phyloP scores from a whole-genome alignment of 805 yeast species.

The Nakazawaea anatomiae region DNA sequence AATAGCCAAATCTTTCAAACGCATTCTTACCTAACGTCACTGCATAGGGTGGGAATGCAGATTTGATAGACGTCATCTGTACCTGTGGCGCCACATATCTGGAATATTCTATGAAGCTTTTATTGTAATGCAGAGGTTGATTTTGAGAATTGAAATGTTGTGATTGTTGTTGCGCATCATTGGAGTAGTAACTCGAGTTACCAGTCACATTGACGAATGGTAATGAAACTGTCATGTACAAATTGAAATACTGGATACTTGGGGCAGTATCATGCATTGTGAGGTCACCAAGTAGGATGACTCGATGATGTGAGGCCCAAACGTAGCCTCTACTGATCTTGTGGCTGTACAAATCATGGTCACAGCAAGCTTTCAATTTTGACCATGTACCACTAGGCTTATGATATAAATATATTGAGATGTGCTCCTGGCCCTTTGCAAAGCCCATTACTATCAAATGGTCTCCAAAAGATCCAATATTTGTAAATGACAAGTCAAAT shows the following conservation, averaged over 20 bases:
- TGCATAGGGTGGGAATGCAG: slow-evolving; percentile 73
- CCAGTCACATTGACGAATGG: slow-evolving; percentile 45
- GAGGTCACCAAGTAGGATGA: slow-evolving; percentile 51
- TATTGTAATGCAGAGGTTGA: slow-evolving; percentile 9
- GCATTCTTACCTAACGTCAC: slow-evolving; percentile 74
- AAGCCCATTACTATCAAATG: slow-evolving; percentile 60
- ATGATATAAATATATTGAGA: slow-evolving; percentile 45
- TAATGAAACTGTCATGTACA: slow-evolving; percentile 41
- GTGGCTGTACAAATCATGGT: slow-evolving; percentile 48
- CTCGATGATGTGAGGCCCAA: slow-evolving; percentile 77
- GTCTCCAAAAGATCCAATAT: slow-evolving; percentile 62
- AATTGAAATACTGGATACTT: slow-evolving; percentile 40
- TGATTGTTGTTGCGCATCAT: neutral
- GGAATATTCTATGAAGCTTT: slow-evolving; percentile 62
- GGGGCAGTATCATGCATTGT: slow-evolving; percentile 40
- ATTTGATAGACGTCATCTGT: slow-evolving; percentile 57
- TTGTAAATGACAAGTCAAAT: slow-evolving; percentile 44
- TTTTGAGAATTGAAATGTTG: neutral
- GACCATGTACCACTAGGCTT: slow-evolving; percentile 60
- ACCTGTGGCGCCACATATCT: slow-evolving; percentile 70
- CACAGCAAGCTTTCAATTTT: slow-evolving; percentile 47
- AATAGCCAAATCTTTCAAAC: slow-evolving; percentile 56
- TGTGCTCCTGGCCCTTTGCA: slow-evolving; percentile 33
- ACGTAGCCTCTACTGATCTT: slow-evolving; percentile 63
- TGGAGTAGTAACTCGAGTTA: neutral